Percentiles rank a stretch among this genome's conserved stretches.
These are phyloP conservation scores for Meredithiella fracta DNA, from an alignment of 2,329 filamentous ascomycete species.

Conservation along the genomic window DNA sequence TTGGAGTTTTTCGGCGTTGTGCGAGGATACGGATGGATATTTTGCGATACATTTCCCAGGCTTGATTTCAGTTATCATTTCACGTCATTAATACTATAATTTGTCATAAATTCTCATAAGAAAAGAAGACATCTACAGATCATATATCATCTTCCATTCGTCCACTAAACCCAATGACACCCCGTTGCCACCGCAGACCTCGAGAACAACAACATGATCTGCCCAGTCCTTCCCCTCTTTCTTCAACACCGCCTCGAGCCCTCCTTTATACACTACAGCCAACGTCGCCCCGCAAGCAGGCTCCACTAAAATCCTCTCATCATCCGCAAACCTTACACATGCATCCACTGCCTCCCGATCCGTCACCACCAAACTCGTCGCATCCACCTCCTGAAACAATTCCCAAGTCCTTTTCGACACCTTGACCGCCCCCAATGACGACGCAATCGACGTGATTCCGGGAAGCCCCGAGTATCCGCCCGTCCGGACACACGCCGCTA, in stretches of 20 bases:
- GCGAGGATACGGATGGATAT: background rate
- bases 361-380: constrained; percentile 23
- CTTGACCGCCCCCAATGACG: constrained; percentile 54
- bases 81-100: too few relatives aligned
- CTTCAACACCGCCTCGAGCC: constrained; percentile 40
- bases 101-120: too few relatives aligned
- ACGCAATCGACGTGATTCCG: constrained; percentile 60
- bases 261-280: constrained; percentile 42
- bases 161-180: constrained; percentile 45
- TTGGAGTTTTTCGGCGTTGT: background rate
- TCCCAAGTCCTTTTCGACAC: constrained; percentile 53
- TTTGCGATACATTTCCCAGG: background rate
- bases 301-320: constrained; percentile 69
- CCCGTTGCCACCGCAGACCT: constrained; percentile 68
- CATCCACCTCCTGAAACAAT: constrained; percentile 33
- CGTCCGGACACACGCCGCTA: constrained; percentile 44
- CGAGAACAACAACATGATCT: constrained; percentile 58
- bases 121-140: background rate
- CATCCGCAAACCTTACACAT: constrained; percentile 61
- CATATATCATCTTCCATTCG: constrained; percentile 36
- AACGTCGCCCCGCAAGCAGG: constrained; percentile 70
- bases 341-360: constrained; percentile 61
- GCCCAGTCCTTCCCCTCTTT: constrained; percentile 42
- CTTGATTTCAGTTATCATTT: background rate
- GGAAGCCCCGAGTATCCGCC: constrained; percentile 45